phyloP scores from a whole-genome alignment of 2,329 filamentous ascomycete genomes.

The Stemphylium vesicarium region DNA sequence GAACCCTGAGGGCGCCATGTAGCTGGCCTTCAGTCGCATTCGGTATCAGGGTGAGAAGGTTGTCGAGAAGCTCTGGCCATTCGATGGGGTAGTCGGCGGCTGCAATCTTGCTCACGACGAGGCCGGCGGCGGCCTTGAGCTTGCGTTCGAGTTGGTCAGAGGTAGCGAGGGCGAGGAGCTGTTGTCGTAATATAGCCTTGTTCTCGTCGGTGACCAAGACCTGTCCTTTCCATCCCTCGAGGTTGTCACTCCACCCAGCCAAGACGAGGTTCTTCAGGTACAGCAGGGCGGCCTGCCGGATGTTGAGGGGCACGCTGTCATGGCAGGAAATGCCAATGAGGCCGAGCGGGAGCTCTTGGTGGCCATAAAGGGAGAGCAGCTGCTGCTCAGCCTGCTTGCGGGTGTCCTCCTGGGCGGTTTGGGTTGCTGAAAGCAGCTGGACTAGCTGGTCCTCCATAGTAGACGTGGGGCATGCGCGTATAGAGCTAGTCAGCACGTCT shows the following conservation, averaged over 20 bases:
- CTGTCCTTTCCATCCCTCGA: conserved; percentile 72
- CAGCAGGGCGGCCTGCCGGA: conserved; percentile 83
- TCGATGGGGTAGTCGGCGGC: conserved; percentile 90
- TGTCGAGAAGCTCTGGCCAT: conserved; percentile 88
- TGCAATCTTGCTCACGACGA: conserved; percentile 91
- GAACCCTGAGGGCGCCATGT: conserved; percentile 86
- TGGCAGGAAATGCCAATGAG: conserved; percentile 83
- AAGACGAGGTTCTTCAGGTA: conserved; percentile 83
- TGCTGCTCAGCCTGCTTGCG: conserved; percentile 88
- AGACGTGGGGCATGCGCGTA: conserved; percentile 31
- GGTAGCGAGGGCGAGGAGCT: conserved; percentile 78
- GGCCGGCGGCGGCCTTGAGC: conserved; percentile 87
- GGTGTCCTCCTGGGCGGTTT: conserved; percentile 74
- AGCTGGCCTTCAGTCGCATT: conserved; percentile 78
- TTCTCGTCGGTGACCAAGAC: conserved; percentile 74
- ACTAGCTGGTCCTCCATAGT: conserved; percentile 92
- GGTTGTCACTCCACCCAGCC: conserved; percentile 79
- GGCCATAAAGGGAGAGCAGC: conserved; percentile 72
- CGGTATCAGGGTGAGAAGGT: conserved; percentile 77
- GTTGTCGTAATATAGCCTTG: conserved; percentile 74
- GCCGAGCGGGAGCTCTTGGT: conserved; percentile 75
- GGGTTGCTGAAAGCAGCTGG: conserved; percentile 84
- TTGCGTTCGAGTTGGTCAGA: conserved; percentile 78
- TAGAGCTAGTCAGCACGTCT: conserved; percentile 37
- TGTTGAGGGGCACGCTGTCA: conserved; percentile 71